phyloP scores from a whole-genome alignment of 2,329 filamentous ascomycete species.

The Neoscytalidium dimidiatum region DNA sequence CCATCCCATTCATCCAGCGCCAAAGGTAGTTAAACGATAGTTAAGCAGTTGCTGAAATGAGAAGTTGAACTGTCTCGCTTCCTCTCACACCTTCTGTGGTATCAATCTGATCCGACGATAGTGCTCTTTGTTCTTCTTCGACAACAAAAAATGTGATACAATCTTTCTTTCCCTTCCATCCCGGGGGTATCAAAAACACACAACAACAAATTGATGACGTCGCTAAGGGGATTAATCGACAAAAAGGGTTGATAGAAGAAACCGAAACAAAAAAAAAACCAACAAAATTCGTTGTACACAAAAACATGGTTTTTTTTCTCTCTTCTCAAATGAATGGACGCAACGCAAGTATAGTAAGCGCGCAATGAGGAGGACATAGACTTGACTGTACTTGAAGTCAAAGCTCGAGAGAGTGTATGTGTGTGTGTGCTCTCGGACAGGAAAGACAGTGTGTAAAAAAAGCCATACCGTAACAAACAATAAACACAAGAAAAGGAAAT shows the following conservation, averaged over 20 bases:
- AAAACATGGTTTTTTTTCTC: too few species aligned
- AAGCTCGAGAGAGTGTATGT: too few species aligned
- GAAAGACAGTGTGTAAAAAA: not conserved
- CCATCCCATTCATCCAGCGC: too few species aligned
- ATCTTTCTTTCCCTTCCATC: not conserved
- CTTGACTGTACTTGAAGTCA: not conserved
- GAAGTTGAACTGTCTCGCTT: too few species aligned
- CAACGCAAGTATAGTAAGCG: not conserved
- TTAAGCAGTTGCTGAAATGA: too few species aligned
- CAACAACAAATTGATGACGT: not conserved
- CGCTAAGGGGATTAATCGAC: not conserved
- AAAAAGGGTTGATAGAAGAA: not conserved
- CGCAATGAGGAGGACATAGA: too few species aligned
- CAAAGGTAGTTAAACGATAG: too few species aligned
- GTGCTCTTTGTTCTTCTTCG: too few species aligned
- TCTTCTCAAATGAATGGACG: slow-evolving; percentile 6
- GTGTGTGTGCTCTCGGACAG: not conserved
- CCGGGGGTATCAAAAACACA: not conserved
- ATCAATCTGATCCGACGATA: too few species aligned
- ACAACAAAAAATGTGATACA: not conserved
- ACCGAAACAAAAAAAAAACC: not conserved
- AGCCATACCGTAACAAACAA: not conserved
- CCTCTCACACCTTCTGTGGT: too few species aligned
- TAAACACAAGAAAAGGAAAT: not conserved
- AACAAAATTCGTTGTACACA: slow-evolving; percentile 2